A percentile compares a stretch with the other conserved stretches of the same genome.
These are phyloP conservation scores for Dactylellina leptospora DNA, from an alignment of 2,329 filamentous ascomycete genomes.

Conservation along the genomic window DNA sequence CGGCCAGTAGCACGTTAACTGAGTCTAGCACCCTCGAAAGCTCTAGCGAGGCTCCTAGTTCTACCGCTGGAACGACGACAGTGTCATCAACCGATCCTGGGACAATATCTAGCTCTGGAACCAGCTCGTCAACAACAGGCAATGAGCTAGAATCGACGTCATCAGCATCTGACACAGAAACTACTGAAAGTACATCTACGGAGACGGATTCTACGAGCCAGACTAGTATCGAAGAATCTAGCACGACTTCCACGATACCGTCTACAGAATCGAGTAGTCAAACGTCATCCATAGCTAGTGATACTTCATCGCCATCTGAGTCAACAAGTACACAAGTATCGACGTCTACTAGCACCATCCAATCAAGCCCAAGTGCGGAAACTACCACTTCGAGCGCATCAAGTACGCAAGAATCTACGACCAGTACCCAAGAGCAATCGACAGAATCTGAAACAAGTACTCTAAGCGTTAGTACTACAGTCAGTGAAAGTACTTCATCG, in stretches of 20 bases:
- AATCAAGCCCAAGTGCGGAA: too few species aligned
- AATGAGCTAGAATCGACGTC: not conserved
- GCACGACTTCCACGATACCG: too few species aligned
- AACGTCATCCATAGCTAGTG: too few species aligned
- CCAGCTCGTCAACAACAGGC: not conserved
- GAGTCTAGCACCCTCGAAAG: not conserved
- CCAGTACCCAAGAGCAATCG: too few species aligned
- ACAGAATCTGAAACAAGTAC: not conserved
- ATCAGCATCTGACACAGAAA: not conserved
- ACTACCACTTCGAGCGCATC: too few species aligned
- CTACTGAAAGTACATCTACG: not conserved
- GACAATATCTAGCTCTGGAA: not conserved
- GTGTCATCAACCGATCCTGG: too few species aligned
- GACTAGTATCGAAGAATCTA: not conserved
- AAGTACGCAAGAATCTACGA: too few species aligned
- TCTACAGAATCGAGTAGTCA: too few species aligned
- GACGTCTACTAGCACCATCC: too few species aligned
- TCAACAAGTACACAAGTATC: too few species aligned
- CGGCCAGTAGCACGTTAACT: not conserved
- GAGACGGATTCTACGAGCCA: not conserved
- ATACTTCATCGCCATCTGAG: too few species aligned
- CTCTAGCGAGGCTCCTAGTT: not conserved
- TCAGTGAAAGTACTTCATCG: not conserved
- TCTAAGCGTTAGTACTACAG: not conserved
- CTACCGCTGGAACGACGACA: not conserved